phyloP scores from a whole-genome alignment of 495 filamentous ascomycete genomes.

The Daldinia childiae region DNA sequence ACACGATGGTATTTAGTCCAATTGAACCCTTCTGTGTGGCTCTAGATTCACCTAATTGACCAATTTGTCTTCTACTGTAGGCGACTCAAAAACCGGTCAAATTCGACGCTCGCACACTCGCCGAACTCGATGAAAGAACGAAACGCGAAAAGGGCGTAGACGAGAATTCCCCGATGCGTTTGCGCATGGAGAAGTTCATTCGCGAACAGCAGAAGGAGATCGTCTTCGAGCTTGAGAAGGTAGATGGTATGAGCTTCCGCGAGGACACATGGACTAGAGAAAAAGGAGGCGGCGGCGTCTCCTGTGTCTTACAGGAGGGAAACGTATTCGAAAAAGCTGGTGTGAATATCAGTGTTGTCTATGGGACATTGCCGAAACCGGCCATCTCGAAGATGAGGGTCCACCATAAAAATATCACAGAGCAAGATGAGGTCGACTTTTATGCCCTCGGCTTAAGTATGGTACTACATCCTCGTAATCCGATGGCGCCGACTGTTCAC shows the following conservation, averaged over 20 bases:
- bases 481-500: conserved; percentile 97
- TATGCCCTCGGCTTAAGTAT: conserved; percentile 94
- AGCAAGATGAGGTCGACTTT: conserved; percentile 77
- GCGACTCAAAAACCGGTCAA: conserved; percentile 50
- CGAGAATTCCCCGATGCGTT: conserved; percentile 88
- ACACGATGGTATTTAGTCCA: conserved; percentile 41
- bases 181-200: conserved; percentile 96
- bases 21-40: background rate
- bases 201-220: conserved; percentile 91
- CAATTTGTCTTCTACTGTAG: conserved; percentile 39
- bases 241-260: conserved; percentile 84
- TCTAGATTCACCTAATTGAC: conserved; percentile 31
- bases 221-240: conserved; percentile 76
- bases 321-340: conserved; percentile 98
- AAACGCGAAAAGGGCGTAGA: conserved; percentile 74
- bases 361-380: conserved; percentile 86
- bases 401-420: conserved; percentile 90
- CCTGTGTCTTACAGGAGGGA: conserved; percentile 93
- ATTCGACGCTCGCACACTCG: conserved; percentile 65
- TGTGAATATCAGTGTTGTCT: conserved; percentile 93
- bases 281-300: conserved; percentile 82
- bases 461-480: conserved; percentile 91
- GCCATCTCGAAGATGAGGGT: conserved; percentile 94
- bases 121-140: conserved; percentile 72
- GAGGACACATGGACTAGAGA: conserved; percentile 88